Evolutionary conservation across 495 filamentous ascomycete genomes (phyloP).

Genomic region (Aspergillus homomorphus): DNA sequence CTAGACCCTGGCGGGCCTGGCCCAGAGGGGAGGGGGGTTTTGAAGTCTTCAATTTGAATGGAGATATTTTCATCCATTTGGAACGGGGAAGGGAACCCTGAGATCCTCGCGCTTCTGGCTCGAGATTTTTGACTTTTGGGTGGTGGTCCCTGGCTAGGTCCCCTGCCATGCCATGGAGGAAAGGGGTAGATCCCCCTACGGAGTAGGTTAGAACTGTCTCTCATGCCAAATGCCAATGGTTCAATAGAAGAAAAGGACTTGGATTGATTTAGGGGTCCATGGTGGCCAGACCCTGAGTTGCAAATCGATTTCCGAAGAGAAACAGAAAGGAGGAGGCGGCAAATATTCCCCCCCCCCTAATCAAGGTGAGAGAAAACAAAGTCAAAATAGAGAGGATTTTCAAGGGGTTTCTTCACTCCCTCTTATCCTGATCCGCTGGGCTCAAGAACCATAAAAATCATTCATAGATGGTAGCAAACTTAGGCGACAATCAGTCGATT

Average conservation of each 20-base stretch:
- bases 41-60: too few relatives aligned
- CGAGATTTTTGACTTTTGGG: background rate
- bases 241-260: background rate
- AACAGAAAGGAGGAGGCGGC: too few relatives aligned
- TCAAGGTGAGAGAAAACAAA: background rate
- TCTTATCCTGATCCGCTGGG: too few relatives aligned
- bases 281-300: background rate
- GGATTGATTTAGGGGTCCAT: background rate
- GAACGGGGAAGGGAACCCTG: background rate
- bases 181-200: background rate
- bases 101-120: background rate
- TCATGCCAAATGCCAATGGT: background rate
- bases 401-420: too few relatives aligned
- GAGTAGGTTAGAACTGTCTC: background rate
- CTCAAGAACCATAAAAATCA: too few relatives aligned
- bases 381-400: too few relatives aligned
- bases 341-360: background rate
- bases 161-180: background rate
- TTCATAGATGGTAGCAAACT: background rate
- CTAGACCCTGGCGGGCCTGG: conserved; percentile 26
- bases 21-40: background rate
- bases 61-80: too few relatives aligned
- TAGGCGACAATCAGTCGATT: background rate
- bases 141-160: background rate
- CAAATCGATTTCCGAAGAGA: background rate